Conservation (phyloP, 2,329 filamentous ascomycete species). For the Pseudogymnoascus pannorum region DNA sequence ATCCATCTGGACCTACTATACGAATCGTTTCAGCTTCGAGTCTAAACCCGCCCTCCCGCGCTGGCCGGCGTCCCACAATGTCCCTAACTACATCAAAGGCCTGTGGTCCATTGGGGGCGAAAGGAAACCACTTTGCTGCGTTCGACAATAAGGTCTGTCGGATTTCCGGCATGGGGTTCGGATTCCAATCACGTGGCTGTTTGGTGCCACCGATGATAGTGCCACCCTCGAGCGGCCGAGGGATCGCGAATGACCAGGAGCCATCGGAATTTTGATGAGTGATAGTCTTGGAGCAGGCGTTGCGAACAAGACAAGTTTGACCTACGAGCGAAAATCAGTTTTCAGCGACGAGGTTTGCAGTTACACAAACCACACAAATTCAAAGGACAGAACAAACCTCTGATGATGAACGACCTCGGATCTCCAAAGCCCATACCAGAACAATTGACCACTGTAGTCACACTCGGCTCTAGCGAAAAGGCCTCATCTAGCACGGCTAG, state of each 20-base stretch:
- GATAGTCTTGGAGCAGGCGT: constrained; percentile 38
- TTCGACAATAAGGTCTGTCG: constrained; percentile 40
- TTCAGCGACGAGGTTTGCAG: neutral
- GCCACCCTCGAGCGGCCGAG: constrained; percentile 53
- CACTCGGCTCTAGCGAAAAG: constrained; percentile 30
- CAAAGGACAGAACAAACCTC: constrained; percentile 20
- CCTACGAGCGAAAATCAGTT: constrained; percentile 23
- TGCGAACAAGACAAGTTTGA: constrained; percentile 41
- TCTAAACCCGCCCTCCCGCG: constrained; percentile 33
- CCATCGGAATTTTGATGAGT: constrained; percentile 58
- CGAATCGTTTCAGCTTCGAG: constrained; percentile 11
- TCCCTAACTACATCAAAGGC: constrained; percentile 38
- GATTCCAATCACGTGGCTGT: constrained; percentile 49
- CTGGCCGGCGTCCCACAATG: constrained; percentile 38
- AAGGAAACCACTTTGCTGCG: constrained; percentile 35
- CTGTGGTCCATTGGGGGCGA: constrained; percentile 29
- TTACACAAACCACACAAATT: neutral
- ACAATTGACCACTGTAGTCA: constrained; percentile 37
- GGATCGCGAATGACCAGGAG: constrained; percentile 55
- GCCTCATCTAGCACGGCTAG: constrained; percentile 30
- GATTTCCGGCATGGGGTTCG: constrained; percentile 39
- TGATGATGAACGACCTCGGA: constrained; percentile 35
- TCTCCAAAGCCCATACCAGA: constrained; percentile 37
- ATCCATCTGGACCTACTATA: neutral
- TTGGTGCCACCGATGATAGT: constrained; percentile 62